Conservation (phyloP, 352 stramenopile genomes). For the Pseudoperonospora humuli region DNA sequence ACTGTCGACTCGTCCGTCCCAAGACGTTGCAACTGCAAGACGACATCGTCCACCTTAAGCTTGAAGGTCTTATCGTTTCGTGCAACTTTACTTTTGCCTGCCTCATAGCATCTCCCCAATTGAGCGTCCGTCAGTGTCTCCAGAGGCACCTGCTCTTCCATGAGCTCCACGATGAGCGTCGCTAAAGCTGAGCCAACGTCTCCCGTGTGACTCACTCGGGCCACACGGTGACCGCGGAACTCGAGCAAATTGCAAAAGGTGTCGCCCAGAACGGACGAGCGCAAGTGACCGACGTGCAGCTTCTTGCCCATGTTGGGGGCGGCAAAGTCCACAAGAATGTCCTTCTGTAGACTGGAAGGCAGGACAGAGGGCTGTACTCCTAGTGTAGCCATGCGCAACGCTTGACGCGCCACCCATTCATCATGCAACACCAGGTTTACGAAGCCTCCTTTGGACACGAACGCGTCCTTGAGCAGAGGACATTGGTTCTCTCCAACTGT, state of each 20-base stretch:
- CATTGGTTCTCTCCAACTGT: slow-evolving; percentile 1
- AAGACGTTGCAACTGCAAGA: slow-evolving; percentile 65
- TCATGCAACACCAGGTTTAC: slow-evolving; percentile 70
- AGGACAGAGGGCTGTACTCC: slow-evolving; percentile 28
- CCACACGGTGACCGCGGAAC: slow-evolving; percentile 64
- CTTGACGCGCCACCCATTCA: slow-evolving; percentile 55
- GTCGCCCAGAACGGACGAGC: slow-evolving; percentile 73
- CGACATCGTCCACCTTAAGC: slow-evolving; percentile 49
- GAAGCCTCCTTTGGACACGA: slow-evolving; percentile 63
- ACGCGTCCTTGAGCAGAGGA: slow-evolving; percentile 30
- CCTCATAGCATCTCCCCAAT: slow-evolving; percentile 61
- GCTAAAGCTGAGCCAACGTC: slow-evolving; percentile 72
- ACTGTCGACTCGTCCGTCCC: slow-evolving; percentile 16
- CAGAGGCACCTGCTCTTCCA: slow-evolving; percentile 41
- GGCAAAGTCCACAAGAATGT: slow-evolving; percentile 75
- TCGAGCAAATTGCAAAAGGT: slow-evolving; percentile 76
- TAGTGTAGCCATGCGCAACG: slow-evolving; percentile 48
- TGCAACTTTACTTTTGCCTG: slow-evolving; percentile 33
- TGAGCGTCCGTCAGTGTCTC: slow-evolving; percentile 49
- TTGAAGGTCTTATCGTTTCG: slow-evolving; percentile 31
- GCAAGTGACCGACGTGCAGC: slow-evolving; percentile 75
- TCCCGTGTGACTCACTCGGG: slow-evolving; percentile 68
- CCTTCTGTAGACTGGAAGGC: slow-evolving; percentile 9
- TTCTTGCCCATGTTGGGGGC: slow-evolving; percentile 83
- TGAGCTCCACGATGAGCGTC: slow-evolving; percentile 64